Percentiles rank a stretch among this genome's conserved stretches.
These are phyloP conservation scores for Nannizziopsis arthrosporioides DNA, from an alignment of 2,329 filamentous ascomycete genomes.

Conservation along the genomic window DNA sequence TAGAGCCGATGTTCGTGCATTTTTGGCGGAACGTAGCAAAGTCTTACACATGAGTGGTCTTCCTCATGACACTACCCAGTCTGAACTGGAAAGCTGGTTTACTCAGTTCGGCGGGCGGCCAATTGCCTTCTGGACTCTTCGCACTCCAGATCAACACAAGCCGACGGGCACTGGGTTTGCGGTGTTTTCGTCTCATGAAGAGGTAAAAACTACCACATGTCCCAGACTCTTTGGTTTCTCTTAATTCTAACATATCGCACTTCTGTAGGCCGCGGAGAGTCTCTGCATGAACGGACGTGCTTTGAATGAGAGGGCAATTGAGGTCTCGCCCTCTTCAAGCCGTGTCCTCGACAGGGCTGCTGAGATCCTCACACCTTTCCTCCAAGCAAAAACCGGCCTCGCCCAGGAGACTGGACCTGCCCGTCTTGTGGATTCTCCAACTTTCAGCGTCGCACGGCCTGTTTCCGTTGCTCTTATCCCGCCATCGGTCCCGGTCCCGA, in stretches of 20 bases:
- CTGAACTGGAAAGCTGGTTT: constrained; percentile 98
- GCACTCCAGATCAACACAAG: constrained; percentile 97
- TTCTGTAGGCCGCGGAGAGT: constrained; percentile 74
- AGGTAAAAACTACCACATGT: constrained; percentile 50
- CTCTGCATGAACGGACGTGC: constrained; percentile 98
- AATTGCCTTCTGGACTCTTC: constrained; percentile 97
- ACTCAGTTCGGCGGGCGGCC: constrained; percentile 95
- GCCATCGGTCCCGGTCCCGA: constrained; percentile 72
- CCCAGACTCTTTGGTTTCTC: neutral
- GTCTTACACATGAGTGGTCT: constrained; percentile 96
- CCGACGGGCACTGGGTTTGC: constrained; percentile 98
- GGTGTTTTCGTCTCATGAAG: constrained; percentile 97
- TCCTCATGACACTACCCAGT: constrained; percentile 96
- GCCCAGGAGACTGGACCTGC: constrained; percentile 97
- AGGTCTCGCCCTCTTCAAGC: constrained; percentile 95
- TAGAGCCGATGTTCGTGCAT: constrained; percentile 87
- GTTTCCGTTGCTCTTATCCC: constrained; percentile 99
- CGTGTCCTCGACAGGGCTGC: constrained; percentile 89
- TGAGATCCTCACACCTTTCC: constrained; percentile 92
- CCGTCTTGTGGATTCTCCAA: constrained; percentile 98
- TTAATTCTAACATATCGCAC: constrained; percentile 9
- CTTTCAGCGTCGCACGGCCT: constrained; percentile 95
- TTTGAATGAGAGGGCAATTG: constrained; percentile 96
- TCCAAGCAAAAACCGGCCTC: constrained; percentile 93
- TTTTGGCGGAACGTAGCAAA: constrained; percentile 92